Evolutionary conservation across 176 grass and related monocot genomes (phyloP).

Genomic region (Stipa capillata): DNA sequence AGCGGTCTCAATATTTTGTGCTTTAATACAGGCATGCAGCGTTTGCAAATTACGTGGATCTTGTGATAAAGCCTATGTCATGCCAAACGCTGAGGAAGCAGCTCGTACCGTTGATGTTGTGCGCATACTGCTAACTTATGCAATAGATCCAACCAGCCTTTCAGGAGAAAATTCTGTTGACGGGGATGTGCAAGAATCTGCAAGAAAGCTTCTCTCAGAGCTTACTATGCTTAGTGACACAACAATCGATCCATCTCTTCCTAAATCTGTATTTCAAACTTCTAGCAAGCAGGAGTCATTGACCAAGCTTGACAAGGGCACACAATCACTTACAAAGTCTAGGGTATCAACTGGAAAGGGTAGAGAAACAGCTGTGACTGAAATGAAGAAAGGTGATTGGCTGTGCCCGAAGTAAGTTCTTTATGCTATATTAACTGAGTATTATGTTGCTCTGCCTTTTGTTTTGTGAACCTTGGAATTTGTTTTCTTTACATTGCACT

Average conservation of each 20-base stretch:
- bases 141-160: constrained; percentile 53
- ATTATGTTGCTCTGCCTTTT: neutral
- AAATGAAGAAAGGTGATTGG: constrained; percentile 99
- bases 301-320: constrained; percentile 14
- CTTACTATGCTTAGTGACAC: constrained; percentile 70
- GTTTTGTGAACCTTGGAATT: neutral
- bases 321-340: constrained; percentile 8
- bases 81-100: constrained; percentile 33
- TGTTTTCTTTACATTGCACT: constrained; percentile 7
- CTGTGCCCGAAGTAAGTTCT: constrained; percentile 77
- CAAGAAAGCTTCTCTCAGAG: constrained; percentile 65
- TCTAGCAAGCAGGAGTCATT: constrained; percentile 28
- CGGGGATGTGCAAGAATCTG: constrained; percentile 61
- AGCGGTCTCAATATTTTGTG: neutral
- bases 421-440: constrained; percentile 6
- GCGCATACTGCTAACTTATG: constrained; percentile 64
- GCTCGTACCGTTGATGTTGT: constrained; percentile 72
- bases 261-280: constrained; percentile 42
- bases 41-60: constrained; percentile 64
- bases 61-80: constrained; percentile 75
- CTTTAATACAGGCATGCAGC: constrained; percentile 55
- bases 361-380: constrained; percentile 32
- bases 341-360: constrained; percentile 26
- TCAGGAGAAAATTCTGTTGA: constrained; percentile 49
- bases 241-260: constrained; percentile 45